Conservation (phyloP, 1,284 basidiomycete genomes). For the Sutorius eximius region DNA sequence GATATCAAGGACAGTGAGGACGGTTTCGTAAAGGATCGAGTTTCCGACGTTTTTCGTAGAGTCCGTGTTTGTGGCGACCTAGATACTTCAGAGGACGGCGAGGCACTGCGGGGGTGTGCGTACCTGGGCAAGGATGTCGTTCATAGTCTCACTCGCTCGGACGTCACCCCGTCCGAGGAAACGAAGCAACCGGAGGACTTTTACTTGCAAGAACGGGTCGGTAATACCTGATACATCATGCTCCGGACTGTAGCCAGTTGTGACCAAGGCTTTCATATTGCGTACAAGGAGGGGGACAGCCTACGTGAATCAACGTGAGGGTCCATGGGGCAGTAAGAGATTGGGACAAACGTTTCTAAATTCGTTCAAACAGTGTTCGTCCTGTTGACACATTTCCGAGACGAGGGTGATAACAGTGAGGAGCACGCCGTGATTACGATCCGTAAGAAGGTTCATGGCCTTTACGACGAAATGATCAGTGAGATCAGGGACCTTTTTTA, state of each 20-base stretch:
- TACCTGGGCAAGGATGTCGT: slow-evolving; percentile 96
- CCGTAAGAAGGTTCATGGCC: slow-evolving; percentile 88
- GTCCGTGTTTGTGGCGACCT: slow-evolving; percentile 99
- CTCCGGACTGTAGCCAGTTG: slow-evolving; percentile 97
- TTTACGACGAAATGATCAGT: slow-evolving; percentile 91
- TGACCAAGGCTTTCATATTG: slow-evolving; percentile 93
- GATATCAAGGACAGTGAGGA: slow-evolving; percentile 96
- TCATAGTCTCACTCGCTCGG: slow-evolving; percentile 94
- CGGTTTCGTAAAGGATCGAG: slow-evolving; percentile 97
- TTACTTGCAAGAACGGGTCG: slow-evolving; percentile 98
- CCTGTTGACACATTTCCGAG: slow-evolving; percentile 90
- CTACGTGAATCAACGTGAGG: slow-evolving; percentile 40
- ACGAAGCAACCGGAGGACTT: slow-evolving; percentile 91
- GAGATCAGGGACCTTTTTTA: slow-evolving; percentile 96
- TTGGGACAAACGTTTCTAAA: slow-evolving; percentile 76
- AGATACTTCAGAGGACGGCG: slow-evolving; percentile 9
- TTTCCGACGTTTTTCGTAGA: slow-evolving; percentile 98
- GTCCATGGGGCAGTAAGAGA: not conserved
- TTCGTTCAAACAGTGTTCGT: slow-evolving; percentile 73
- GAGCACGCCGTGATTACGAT: slow-evolving; percentile 96
- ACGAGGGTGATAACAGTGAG: slow-evolving; percentile 93
- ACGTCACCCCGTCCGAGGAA: slow-evolving; percentile 85
- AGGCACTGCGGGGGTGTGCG: slow-evolving; percentile 9
- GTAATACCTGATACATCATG: slow-evolving; percentile 99
- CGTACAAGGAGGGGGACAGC: slow-evolving; percentile 93